Conservation (phyloP, 176 grass and related monocot genomes). For the Ensete glaucum region DNA sequence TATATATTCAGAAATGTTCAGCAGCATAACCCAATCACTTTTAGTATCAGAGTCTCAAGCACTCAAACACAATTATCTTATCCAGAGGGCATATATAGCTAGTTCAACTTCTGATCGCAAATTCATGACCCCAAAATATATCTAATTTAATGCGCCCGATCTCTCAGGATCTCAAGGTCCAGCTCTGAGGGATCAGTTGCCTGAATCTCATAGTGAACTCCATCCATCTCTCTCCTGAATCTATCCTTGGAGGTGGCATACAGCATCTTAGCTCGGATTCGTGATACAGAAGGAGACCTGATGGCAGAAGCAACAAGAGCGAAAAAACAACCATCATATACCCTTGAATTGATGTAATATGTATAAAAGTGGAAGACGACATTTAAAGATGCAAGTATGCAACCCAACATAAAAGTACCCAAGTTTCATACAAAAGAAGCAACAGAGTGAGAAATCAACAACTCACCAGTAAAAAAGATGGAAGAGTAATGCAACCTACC, state of each 20-base stretch:
- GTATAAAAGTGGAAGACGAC: neutral
- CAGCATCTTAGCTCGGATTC: slow-evolving; percentile 93
- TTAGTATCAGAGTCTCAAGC: neutral
- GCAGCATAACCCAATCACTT: too few relatives aligned
- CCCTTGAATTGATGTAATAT: neutral
- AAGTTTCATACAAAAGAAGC: neutral
- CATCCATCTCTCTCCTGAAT: slow-evolving; percentile 86
- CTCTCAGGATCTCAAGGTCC: slow-evolving; percentile 64
- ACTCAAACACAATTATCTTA: neutral
- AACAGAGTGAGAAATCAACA: neutral
- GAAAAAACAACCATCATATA: neutral
- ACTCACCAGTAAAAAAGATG: neutral
- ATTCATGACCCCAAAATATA: neutral
- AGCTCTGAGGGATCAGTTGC: slow-evolving; percentile 81
- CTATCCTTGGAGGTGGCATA: slow-evolving; percentile 92
- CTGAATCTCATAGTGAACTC: slow-evolving; percentile 96
- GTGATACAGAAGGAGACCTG: slow-evolving; percentile 73
- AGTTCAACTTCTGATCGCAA: neutral
- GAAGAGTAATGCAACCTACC: neutral
- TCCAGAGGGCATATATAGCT: neutral
- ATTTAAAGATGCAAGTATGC: neutral
- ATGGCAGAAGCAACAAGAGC: neutral
- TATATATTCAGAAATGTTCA: too few relatives aligned
- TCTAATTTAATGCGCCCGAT: slow-evolving; percentile 56
- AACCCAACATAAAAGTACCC: neutral